Conservation (phyloP, 495 filamentous ascomycete species). For the Jackrogersella minutella region DNA sequence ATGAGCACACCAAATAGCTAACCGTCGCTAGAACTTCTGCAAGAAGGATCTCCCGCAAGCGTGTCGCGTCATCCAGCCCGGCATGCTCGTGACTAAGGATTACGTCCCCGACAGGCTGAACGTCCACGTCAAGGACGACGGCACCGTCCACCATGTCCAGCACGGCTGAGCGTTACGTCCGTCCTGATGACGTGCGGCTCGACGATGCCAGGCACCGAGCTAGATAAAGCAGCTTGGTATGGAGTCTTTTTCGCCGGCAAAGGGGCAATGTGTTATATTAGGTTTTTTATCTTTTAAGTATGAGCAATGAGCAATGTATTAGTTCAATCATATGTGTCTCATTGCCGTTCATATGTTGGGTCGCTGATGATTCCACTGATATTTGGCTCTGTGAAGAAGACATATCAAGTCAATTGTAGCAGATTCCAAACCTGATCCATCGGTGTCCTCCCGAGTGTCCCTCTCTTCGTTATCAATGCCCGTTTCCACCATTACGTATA, state of each 20-base stretch:
- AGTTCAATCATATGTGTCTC: not conserved
- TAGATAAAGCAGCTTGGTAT: not conserved
- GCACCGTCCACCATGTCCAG: slow-evolving; percentile 74
- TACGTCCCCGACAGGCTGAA: slow-evolving; percentile 65
- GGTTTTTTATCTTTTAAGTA: not conserved
- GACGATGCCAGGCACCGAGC: not conserved
- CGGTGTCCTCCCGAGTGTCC: no score
- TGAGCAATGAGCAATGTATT: slow-evolving; percentile 13
- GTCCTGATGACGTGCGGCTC: not conserved
- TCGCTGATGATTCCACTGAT: no score
- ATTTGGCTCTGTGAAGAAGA: no score
- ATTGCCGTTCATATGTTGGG: not conserved
- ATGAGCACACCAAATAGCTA: slow-evolving; percentile 1
- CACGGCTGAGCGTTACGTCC: slow-evolving; percentile 53
- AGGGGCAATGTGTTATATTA: not conserved
- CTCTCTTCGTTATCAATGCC: no score
- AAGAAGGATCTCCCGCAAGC: slow-evolving; percentile 74
- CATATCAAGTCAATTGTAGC: no score
- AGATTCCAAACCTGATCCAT: no score
- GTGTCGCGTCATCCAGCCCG: slow-evolving; percentile 72
- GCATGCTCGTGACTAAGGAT: slow-evolving; percentile 61
- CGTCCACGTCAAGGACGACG: slow-evolving; percentile 74
- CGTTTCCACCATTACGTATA: no score
- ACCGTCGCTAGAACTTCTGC: slow-evolving; percentile 69
- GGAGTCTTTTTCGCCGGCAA: not conserved